A percentile compares a stretch with the other conserved stretches of the same genome.
Evolutionary conservation across 768 basidiomycete genomes (phyloP).

Genomic region (Wakefieldia striispora): DNA sequence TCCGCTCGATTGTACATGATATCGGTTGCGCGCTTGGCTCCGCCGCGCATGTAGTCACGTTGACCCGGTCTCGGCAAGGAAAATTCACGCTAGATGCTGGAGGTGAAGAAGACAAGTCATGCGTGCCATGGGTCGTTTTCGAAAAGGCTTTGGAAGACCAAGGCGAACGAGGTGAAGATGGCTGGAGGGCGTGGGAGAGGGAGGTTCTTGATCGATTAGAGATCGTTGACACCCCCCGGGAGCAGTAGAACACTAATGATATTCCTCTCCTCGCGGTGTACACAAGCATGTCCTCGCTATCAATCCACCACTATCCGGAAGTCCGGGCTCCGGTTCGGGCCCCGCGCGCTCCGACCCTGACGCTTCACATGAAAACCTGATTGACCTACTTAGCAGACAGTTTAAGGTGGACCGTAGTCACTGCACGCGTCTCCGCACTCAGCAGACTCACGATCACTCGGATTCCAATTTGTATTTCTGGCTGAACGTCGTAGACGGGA

Average conservation of each 20-base stretch:
- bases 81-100: constrained; percentile 58
- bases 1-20: constrained; percentile 94
- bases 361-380: too few species aligned
- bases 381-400: too few species aligned
- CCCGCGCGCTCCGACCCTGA: too few species aligned
- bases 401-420: too few species aligned
- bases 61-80: constrained; percentile 88
- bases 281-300: too few species aligned
- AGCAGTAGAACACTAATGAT: constrained; percentile 5
- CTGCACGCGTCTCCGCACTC: too few species aligned
- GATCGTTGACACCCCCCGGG: constrained; percentile 40
- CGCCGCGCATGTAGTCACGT: constrained; percentile 90
- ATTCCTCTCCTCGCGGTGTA: too few species aligned
- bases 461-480: too few species aligned
- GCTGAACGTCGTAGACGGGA: too few species aligned
- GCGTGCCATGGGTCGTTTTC: constrained; percentile 76
- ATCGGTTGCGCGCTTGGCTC: constrained; percentile 80
- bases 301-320: too few species aligned
- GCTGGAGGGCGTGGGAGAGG: constrained; percentile 79
- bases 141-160: constrained; percentile 50
- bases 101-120: constrained; percentile 54
- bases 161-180: constrained; percentile 62
- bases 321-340: too few species aligned
- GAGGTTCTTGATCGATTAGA: constrained; percentile 69
- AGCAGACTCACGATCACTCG: too few species aligned